These are phyloP conservation scores for Lichtheimia corymbifera DNA, from an alignment of 371 early-diverging fungal genomes.

Conservation along the genomic window DNA sequence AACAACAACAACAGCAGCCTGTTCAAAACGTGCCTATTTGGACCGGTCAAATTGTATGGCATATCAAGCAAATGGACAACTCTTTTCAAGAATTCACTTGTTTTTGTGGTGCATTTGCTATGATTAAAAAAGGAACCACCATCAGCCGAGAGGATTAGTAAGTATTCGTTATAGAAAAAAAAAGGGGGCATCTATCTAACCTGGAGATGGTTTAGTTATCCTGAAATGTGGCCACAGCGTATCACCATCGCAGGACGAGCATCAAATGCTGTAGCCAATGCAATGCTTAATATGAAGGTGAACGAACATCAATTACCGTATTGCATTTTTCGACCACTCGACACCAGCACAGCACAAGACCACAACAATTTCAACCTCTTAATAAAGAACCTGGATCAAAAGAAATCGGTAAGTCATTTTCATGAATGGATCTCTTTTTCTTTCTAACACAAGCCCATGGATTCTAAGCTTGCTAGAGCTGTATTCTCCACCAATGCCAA, in stretches of 20 bases:
- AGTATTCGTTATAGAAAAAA: constrained; percentile 15
- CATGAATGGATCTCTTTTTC: no score
- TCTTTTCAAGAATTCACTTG: constrained; percentile 45
- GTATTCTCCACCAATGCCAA: constrained; percentile 35
- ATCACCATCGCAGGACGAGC: constrained; percentile 51
- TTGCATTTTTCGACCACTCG: constrained; percentile 53
- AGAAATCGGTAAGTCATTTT: constrained; percentile 47
- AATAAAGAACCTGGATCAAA: constrained; percentile 50
- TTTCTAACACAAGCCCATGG: no score
- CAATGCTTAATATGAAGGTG: constrained; percentile 43
- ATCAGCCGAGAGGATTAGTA: constrained; percentile 57
- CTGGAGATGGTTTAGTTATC: constrained; percentile 16
- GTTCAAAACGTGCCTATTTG: constrained; percentile 41
- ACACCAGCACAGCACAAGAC: constrained; percentile 46
- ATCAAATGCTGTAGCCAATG: constrained; percentile 41
- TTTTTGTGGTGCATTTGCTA: constrained; percentile 51
- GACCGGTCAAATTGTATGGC: constrained; percentile 64
- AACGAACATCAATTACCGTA: constrained; percentile 52
- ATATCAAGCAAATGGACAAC: constrained; percentile 41
- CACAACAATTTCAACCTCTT: constrained; percentile 48
- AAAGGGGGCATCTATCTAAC: neutral
- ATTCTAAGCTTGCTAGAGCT: constrained; percentile 41
- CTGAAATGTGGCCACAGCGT: constrained; percentile 56
- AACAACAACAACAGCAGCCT: constrained; percentile 34
- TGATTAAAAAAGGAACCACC: constrained; percentile 37